Evolutionary conservation across 2,329 filamentous ascomycete species (phyloP).

Genomic region (Elsinoe perseae): DNA sequence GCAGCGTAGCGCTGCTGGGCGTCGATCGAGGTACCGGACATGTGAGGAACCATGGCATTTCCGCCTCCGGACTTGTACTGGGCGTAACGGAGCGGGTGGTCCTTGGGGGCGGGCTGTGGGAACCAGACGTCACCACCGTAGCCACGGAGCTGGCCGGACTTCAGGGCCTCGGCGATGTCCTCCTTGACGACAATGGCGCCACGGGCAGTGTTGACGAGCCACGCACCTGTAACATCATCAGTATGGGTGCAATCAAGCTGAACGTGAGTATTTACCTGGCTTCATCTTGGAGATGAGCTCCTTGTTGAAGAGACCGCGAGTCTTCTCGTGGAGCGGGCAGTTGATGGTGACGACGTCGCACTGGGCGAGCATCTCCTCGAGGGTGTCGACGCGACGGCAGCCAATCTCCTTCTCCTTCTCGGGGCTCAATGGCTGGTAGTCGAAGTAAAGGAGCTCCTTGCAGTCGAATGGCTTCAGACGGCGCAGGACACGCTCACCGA

Average conservation of each 20-base stretch:
- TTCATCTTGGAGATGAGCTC: slow-evolving; percentile 99
- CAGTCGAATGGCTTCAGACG: slow-evolving; percentile 96
- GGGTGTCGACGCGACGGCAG: slow-evolving; percentile 74
- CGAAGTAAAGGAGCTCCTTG: slow-evolving; percentile 99
- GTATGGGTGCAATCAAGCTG: not conserved
- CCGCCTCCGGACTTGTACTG: slow-evolving; percentile 87
- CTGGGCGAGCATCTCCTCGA: slow-evolving; percentile 90
- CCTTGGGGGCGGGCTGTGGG: slow-evolving; percentile 90
- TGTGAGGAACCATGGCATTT: slow-evolving; percentile 98
- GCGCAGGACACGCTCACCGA: slow-evolving; percentile 94
- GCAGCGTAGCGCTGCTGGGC: slow-evolving; percentile 66
- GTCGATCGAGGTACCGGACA: slow-evolving; percentile 97
- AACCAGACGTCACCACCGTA: slow-evolving; percentile 92
- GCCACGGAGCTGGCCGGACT: slow-evolving; percentile 80
- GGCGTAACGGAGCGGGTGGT: slow-evolving; percentile 86
- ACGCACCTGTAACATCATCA: slow-evolving; percentile 55
- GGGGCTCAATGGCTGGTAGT: slow-evolving; percentile 87
- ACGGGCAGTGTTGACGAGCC: slow-evolving; percentile 97
- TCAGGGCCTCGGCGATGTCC: slow-evolving; percentile 89
- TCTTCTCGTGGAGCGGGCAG: slow-evolving; percentile 98
- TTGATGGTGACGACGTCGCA: slow-evolving; percentile 99
- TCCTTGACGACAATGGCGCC: slow-evolving; percentile 99
- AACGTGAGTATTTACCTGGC: slow-evolving; percentile 56
- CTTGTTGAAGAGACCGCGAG: slow-evolving; percentile 94
- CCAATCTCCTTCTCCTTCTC: slow-evolving; percentile 94